A percentile compares a stretch with the other conserved stretches of the same genome.
Evolutionary conservation across 2,329 filamentous ascomycete genomes (phyloP).

Genomic region (Massarina eburnea): DNA sequence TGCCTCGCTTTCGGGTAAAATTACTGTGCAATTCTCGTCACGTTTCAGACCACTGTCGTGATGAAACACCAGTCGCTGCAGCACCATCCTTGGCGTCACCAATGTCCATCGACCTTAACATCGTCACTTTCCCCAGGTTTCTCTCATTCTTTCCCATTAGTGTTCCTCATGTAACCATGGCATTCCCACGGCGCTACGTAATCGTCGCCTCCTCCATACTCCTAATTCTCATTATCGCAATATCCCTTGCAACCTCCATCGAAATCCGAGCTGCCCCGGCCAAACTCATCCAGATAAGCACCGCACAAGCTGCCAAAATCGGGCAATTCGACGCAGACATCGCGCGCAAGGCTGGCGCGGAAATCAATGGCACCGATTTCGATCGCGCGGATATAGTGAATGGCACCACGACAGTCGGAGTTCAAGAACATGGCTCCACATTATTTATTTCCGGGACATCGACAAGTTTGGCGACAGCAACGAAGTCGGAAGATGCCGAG

Average conservation of each 20-base stretch:
- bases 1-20: neutral
- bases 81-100: constrained; percentile 8
- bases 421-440: constrained; percentile 16
- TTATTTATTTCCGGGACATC: constrained; percentile 3
- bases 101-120: constrained; percentile 3
- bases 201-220: constrained; percentile 26
- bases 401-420: constrained; percentile 19
- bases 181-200: constrained; percentile 21
- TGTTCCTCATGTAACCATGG: constrained; percentile 15
- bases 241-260: constrained; percentile 30
- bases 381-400: constrained; percentile 31
- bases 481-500: constrained; percentile 21
- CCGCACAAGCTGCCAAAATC: constrained; percentile 31
- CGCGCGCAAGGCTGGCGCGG: constrained; percentile 20
- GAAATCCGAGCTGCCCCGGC: constrained; percentile 26
- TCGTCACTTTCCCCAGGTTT: neutral
- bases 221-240: constrained; percentile 31
- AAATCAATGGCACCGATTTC: constrained; percentile 31
- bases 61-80: constrained; percentile 12
- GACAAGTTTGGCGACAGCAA: constrained; percentile 4
- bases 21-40: constrained; percentile 1
- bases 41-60: constrained; percentile 8
- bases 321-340: constrained; percentile 16
- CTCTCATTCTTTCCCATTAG: neutral
- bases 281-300: constrained; percentile 23